Percentiles rank a stretch among this genome's conserved stretches.
Conservation (phyloP, 768 basidiomycete species). For the Psilocybe cyanescens region DNA sequence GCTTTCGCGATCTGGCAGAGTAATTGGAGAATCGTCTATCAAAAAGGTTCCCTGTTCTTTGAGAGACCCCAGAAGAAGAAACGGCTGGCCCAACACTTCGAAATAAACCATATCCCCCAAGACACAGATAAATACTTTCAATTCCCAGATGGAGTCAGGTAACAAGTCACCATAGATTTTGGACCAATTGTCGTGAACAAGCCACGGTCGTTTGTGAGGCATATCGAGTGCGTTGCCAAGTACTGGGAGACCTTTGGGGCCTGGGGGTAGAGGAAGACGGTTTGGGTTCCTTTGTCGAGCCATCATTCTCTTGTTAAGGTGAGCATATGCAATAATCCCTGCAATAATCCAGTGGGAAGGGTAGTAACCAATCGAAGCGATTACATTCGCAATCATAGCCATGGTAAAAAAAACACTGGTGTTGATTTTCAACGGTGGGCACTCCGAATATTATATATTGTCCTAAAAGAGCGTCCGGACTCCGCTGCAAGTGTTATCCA, state of each 20-base stretch:
- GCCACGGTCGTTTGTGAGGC: conserved; percentile 30
- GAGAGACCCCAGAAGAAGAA: conserved; percentile 24
- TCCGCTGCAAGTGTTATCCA: no score
- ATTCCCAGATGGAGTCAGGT: background rate
- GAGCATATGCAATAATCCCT: background rate
- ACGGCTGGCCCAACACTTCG: conserved; percentile 40
- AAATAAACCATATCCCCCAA: conserved; percentile 58
- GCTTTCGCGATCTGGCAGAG: conserved; percentile 48
- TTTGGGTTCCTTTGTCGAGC: conserved; percentile 8
- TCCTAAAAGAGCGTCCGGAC: no score
- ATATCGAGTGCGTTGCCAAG: conserved; percentile 33
- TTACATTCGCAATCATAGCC: no score
- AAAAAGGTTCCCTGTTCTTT: conserved; percentile 52
- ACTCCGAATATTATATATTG: no score
- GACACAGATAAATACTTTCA: background rate
- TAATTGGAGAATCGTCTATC: conserved; percentile 57
- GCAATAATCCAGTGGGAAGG: background rate
- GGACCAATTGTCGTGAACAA: conserved; percentile 32
- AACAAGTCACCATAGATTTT: conserved; percentile 31
- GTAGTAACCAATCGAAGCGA: no score
- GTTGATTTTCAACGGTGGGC: no score
- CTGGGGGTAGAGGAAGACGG: conserved; percentile 28
- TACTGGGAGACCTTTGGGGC: conserved; percentile 32
- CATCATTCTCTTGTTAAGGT: background rate
- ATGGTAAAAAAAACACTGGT: no score